Percentiles rank a stretch among this genome's conserved stretches.
These are phyloP conservation scores for Cephaloascus albidus DNA, from an alignment of 805 yeast genomes.

Conservation along the genomic window DNA sequence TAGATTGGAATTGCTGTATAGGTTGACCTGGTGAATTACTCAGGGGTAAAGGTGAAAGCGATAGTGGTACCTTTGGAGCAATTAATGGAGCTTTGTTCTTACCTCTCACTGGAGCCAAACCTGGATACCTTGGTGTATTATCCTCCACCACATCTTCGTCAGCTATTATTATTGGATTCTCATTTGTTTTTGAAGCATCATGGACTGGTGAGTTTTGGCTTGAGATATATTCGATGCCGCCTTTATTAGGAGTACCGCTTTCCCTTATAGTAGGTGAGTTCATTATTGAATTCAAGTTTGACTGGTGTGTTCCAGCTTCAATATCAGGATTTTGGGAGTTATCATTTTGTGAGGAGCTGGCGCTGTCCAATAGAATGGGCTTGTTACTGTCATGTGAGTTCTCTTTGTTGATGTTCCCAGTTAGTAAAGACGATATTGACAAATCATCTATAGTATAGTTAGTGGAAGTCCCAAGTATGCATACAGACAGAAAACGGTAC, in stretches of 20 bases:
- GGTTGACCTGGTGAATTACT: neutral
- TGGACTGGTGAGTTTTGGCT: neutral
- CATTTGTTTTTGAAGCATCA: neutral
- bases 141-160: conserved; percentile 1
- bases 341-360: no score
- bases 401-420: neutral
- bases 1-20: neutral
- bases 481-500: no score
- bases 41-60: neutral
- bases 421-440: neutral
- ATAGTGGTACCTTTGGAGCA: neutral
- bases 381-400: neutral
- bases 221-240: no score
- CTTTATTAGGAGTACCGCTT: neutral
- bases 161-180: conserved; percentile 1
- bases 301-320: neutral
- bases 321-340: neutral
- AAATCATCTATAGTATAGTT: neutral
- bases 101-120: neutral
- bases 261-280: neutral
- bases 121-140: neutral
- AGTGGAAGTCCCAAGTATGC: neutral
- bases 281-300: neutral
- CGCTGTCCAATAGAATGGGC: no score
- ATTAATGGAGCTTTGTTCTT: neutral